These are phyloP conservation scores for Pseudonitzschia pungens DNA, from an alignment of 108 stramenopile genomes.

Conservation along the genomic window DNA sequence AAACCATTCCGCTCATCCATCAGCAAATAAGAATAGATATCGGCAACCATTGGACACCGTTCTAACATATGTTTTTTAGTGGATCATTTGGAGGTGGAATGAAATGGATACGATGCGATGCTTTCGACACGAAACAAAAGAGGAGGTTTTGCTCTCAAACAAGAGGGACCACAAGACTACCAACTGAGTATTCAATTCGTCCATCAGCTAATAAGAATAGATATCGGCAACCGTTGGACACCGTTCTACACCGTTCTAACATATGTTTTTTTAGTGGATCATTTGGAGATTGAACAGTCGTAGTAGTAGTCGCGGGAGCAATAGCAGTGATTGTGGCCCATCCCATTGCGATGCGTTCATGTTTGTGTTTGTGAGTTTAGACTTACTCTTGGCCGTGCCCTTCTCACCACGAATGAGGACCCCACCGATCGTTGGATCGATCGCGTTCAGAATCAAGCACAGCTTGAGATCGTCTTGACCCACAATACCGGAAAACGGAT, in stretches of 20 bases:
- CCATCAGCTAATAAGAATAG: constrained; percentile 12
- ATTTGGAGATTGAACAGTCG: constrained; percentile 16
- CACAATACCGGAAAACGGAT: constrained; percentile 33
- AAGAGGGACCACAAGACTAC: not conserved
- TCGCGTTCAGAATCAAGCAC: constrained; percentile 12
- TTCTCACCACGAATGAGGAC: constrained; percentile 29
- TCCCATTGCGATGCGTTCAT: too few species aligned
- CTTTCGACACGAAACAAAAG: too few species aligned
- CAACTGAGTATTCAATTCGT: constrained; percentile 9
- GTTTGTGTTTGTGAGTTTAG: not conserved
- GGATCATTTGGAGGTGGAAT: not conserved
- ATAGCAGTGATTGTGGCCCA: not conserved
- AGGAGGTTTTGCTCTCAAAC: too few species aligned
- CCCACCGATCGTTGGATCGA: constrained; percentile 36
- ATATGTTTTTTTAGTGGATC: constrained; percentile 20
- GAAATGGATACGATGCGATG: not conserved
- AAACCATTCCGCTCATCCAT: not conserved
- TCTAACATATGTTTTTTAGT: constrained; percentile 4
- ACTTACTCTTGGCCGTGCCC: constrained; percentile 30
- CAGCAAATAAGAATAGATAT: not conserved
- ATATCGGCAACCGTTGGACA: not conserved
- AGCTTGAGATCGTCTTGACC: constrained; percentile 37
- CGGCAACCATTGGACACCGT: not conserved
- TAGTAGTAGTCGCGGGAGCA: too few species aligned
- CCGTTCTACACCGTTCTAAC: constrained; percentile 17